These are phyloP conservation scores for Pyrenochaeta sp. DNA, from an alignment of 2,329 filamentous ascomycete species.

Conservation along the genomic window DNA sequence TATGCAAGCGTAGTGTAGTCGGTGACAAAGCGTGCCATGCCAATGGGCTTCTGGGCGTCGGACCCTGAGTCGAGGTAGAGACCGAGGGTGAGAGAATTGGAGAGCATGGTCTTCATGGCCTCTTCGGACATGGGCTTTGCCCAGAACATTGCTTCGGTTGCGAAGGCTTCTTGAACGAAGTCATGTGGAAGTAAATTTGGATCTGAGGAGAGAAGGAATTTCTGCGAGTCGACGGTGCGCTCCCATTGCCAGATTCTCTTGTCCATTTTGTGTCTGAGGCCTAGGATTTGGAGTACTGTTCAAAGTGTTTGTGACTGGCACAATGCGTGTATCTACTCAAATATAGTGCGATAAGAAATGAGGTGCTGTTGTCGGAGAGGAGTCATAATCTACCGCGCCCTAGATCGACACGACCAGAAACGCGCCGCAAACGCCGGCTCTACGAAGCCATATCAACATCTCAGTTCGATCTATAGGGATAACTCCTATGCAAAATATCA, in stretches of 20 bases:
- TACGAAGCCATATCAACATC: too few relatives aligned
- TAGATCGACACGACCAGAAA: too few relatives aligned
- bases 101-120: constrained; percentile 32
- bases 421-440: too few relatives aligned
- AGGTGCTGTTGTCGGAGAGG: too few relatives aligned
- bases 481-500: too few relatives aligned
- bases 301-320: too few relatives aligned
- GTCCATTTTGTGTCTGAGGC: too few relatives aligned
- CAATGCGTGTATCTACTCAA: neutral
- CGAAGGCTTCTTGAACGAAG: constrained; percentile 41
- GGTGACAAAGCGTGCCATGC: constrained; percentile 70
- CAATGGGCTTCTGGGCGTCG: constrained; percentile 54
- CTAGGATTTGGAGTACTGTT: neutral
- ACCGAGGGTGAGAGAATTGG: constrained; percentile 43
- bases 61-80: constrained; percentile 25
- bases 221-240: constrained; percentile 22
- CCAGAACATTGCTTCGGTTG: constrained; percentile 40
- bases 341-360: too few relatives aligned
- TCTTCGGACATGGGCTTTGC: constrained; percentile 30
- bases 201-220: constrained; percentile 39
- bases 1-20: constrained; percentile 75
- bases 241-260: constrained; percentile 32
- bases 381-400: too few relatives aligned
- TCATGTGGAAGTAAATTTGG: constrained; percentile 31
- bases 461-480: too few relatives aligned